phyloP scores from a whole-genome alignment of 2,329 filamentous ascomycete genomes.

The Fonsecaea pedrosoi region DNA sequence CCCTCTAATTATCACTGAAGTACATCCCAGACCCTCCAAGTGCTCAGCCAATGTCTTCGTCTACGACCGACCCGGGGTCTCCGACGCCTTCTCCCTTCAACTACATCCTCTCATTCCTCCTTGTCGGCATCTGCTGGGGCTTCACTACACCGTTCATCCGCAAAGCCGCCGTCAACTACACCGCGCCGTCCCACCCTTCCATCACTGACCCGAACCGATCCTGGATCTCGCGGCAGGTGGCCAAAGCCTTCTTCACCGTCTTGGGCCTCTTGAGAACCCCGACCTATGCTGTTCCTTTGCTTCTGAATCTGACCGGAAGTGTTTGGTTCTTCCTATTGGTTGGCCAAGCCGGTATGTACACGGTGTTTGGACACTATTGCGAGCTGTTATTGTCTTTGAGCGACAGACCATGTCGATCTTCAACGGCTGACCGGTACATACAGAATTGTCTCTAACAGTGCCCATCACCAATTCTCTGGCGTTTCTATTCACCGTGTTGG shows the following conservation, averaged over 20 bases:
- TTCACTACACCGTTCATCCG: slow-evolving; percentile 93
- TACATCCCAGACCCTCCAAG: background rate
- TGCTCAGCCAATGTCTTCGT: slow-evolving; percentile 17
- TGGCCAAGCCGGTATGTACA: slow-evolving; percentile 79
- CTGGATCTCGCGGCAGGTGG: slow-evolving; percentile 67
- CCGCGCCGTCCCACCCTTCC: slow-evolving; percentile 56
- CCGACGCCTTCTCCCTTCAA: slow-evolving; percentile 64
- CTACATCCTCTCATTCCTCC: slow-evolving; percentile 85
- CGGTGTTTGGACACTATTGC: background rate
- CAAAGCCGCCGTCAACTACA: slow-evolving; percentile 78
- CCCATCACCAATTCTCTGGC: slow-evolving; percentile 94
- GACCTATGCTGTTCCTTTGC: slow-evolving; percentile 80
- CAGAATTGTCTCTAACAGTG: slow-evolving; percentile 90
- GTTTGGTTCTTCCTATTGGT: slow-evolving; percentile 97
- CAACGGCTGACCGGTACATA: background rate
- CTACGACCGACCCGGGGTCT: slow-evolving; percentile 1
- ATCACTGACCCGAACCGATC: slow-evolving; percentile 52
- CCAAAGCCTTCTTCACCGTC: slow-evolving; percentile 74
- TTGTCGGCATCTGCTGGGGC: slow-evolving; percentile 87
- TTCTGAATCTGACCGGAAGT: slow-evolving; percentile 89
- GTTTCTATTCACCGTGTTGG: slow-evolving; percentile 93
- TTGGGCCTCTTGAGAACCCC: slow-evolving; percentile 80
- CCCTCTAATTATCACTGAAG: background rate
- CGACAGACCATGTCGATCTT: background rate
- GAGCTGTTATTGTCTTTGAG: background rate